Base-by-base conservation (phyloP, 1,284 basidiomycete genomes). In the Violaceomyces palustris region DNA sequence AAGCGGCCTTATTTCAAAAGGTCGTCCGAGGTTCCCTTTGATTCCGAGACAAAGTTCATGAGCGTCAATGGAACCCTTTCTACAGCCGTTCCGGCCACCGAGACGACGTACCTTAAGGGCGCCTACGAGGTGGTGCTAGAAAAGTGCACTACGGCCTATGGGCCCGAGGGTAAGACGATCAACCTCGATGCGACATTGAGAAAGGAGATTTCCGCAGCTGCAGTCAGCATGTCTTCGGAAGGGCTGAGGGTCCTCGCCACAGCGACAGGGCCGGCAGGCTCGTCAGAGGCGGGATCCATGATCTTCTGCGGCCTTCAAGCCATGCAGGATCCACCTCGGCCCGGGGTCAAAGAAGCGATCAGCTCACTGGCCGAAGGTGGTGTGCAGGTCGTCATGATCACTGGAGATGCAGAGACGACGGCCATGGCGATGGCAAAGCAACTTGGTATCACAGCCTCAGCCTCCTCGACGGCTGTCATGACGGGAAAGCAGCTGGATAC, bases 301-400 rank as follows among this genome's bases (percentile, higher is more conserved):
- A 80, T 92, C 1, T 97, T 98, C 72, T 85, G 82, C 3, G 93
- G 92, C 1, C 89, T 94, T 75, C 84, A 89, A 70, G 91, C 88
- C 3, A 97, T 97, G 90, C 79, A 87, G 49, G 93, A 97, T 73
- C 93, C 93, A 3, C 93, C 93, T 0, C 79, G 93, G 33, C 85
- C 85, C 58, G 92, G 91, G 19, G 91, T 97, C n/a, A 84, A 84
- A 2, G 86, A 90, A 61, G 85, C 92, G 8, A 85, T 97, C 51
- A 79, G 79, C 23, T 76, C 85, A 19, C 77, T 97, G 21, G 87
- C 90, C 65, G 76, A 79, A 14, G 90, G 87, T 14, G 88, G 92
- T 6, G 86, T 98, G 27, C 89, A 93, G 67, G 84, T 97, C 11
- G 86, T 97, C 31, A 97, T 98, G 92, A 96, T 97, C 72, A 97